Conservation (phyloP, 2,329 filamentous ascomycete species). For the Tolypocladium album region DNA sequence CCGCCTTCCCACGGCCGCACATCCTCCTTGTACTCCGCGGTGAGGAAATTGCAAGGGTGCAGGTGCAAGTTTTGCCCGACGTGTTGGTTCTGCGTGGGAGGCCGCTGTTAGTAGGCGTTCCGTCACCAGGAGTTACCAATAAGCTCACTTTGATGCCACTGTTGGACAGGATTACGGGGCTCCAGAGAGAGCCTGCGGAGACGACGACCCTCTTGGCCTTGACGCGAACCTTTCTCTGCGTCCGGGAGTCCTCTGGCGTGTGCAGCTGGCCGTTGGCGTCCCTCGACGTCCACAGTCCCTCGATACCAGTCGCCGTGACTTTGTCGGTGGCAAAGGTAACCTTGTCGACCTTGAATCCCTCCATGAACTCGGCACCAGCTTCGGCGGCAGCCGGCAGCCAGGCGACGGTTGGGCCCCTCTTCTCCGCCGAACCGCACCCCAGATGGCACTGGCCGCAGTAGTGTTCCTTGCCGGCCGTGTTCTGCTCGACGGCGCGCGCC, state of each 20-base stretch:
- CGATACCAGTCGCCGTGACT: conserved; percentile 56
- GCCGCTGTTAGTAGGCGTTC: conserved; percentile 8
- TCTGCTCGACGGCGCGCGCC: conserved; percentile 63
- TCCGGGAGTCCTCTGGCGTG: conserved; percentile 34
- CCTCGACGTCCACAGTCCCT: conserved; percentile 65
- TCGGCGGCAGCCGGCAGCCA: conserved; percentile 72
- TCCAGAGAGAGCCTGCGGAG: conserved; percentile 66
- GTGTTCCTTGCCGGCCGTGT: conserved; percentile 63
- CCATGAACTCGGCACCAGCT: conserved; percentile 70
- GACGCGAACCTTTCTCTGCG: conserved; percentile 53
- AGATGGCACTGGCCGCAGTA: conserved; percentile 57
- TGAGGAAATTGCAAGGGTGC: conserved; percentile 57
- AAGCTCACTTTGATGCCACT: conserved; percentile 59
- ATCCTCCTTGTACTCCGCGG: conserved; percentile 58
- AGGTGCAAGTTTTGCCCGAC: conserved; percentile 75
- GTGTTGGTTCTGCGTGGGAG: conserved; percentile 50
- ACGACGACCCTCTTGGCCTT: conserved; percentile 73
- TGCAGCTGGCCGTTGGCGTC: conserved; percentile 50
- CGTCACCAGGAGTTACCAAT: neutral
- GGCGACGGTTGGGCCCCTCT: conserved; percentile 66
- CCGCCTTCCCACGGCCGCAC: conserved; percentile 62
- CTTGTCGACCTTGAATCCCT: conserved; percentile 65
- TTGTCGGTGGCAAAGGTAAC: conserved; percentile 54
- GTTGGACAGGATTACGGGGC: conserved; percentile 62
- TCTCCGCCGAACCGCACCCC: conserved; percentile 56